Base-by-base conservation (phyloP, 2,329 filamentous ascomycete species). In the Aspergillus ochraceoroseus region DNA sequence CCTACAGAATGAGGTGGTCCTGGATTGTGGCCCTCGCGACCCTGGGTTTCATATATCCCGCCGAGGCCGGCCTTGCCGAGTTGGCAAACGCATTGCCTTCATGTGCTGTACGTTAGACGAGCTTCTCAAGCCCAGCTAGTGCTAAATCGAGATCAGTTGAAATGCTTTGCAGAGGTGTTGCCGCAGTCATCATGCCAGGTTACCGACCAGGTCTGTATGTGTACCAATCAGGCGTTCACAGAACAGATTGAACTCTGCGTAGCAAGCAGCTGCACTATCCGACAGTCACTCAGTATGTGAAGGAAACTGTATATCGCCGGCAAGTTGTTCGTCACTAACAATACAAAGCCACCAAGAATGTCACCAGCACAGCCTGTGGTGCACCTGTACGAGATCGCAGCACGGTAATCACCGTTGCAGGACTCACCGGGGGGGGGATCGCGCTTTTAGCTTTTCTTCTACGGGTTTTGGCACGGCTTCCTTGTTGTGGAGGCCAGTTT, bases 311-410 rank as follows among this genome's bases (percentile, higher is more conserved):
- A 13, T 7, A 11, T 4, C 1, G 4, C 15, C 2, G n/a, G n/a
- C n/a, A n/a, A n/a, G n/a, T n/a, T n/a, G n/a, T n/a, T 14, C 26
- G 26, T n/a, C 2, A 12, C 11, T 27, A 27, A 18, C 12, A 14
- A 14, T 9, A 15, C 36, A 68, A n/a, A n/a, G 63, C 57, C 9
- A 67, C 65, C 3, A 67, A 71, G 48, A 71, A 71, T 44, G 53
- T 62, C 33, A 70, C 68, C 0, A 38, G 52, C 9, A 61, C 63
- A 12, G 50, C 57, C 23, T 73, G 70, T 38, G 54, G 58, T 19
- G 62, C 59, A 2, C 65, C 67, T 1, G 42, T 65, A 6, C 59
- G 66, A 11, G 58, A 69, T 45, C 56, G 55, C 30, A 59, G 55
- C 5, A 50, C 53, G 3, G 32, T 47, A 5, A 53, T 66, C 9